Conservation (phyloP, 371 early-diverging fungal species). For the Dichotomocladium elegans region DNA sequence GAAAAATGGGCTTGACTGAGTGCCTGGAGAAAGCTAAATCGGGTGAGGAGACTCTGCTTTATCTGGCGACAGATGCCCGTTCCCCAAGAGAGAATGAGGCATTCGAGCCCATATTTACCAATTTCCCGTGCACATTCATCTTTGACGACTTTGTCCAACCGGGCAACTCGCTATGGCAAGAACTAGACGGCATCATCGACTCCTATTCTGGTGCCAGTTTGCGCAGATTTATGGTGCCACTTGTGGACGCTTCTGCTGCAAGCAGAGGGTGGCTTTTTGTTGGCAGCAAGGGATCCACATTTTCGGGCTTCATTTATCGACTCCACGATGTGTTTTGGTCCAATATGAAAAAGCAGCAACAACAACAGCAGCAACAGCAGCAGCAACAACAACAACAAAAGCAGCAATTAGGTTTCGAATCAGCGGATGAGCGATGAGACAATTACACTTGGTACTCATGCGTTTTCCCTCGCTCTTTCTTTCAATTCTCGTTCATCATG, state of each 20-base stretch:
- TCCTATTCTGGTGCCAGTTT: slow-evolving; percentile 10
- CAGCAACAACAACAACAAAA: no score
- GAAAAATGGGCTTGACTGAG: background rate
- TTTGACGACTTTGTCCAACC: slow-evolving; percentile 41
- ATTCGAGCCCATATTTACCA: slow-evolving; percentile 39
- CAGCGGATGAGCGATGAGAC: no score
- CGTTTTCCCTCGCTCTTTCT: no score
- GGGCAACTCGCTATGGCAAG: background rate
- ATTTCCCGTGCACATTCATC: slow-evolving; percentile 57
- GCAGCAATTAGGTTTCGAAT: no score
- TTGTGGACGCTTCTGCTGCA: slow-evolving; percentile 24
- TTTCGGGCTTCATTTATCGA: slow-evolving; percentile 28
- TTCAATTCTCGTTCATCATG: no score
- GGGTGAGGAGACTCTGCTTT: slow-evolving; percentile 33
- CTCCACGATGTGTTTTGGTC: slow-evolving; percentile 28
- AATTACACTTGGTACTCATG: no score
- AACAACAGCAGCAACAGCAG: no score
- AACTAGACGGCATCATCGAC: slow-evolving; percentile 11
- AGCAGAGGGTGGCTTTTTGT: slow-evolving; percentile 29
- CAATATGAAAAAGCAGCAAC: slow-evolving; percentile 2
- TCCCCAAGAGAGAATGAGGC: slow-evolving; percentile 37
- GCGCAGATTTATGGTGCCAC: slow-evolving; percentile 19
- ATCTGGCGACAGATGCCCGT: slow-evolving; percentile 56
- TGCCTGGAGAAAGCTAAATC: slow-evolving; percentile 24
- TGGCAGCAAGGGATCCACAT: slow-evolving; percentile 27